A percentile compares a stretch with the other conserved stretches of the same genome.
phyloP scores from a whole-genome alignment of 208 protist genomes.

The Trypanosoma brucei region DNA sequence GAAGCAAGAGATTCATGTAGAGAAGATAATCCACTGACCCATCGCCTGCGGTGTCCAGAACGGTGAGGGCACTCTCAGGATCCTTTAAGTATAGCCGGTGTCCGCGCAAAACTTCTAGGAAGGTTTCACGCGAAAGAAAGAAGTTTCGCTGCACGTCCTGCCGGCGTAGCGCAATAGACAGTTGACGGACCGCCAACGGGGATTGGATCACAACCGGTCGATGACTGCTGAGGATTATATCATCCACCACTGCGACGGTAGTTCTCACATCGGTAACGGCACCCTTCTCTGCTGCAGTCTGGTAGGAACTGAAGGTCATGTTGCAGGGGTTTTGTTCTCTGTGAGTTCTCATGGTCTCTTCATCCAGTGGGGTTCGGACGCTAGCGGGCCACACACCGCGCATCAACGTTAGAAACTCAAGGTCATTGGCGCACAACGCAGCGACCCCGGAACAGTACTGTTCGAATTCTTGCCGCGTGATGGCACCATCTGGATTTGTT shows the following conservation, averaged over 20 bases:
- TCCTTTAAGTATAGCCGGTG: constrained; percentile 71
- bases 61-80: constrained; percentile 27
- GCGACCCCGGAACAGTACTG: constrained; percentile 80
- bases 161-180: constrained; percentile 40
- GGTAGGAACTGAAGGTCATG: constrained; percentile 27
- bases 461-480: constrained; percentile 78
- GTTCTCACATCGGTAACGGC: constrained; percentile 34
- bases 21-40: constrained; percentile 65
- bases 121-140: constrained; percentile 48
- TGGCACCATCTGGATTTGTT: constrained; percentile 73
- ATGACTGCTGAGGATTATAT: constrained; percentile 37
- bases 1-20: constrained; percentile 59
- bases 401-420: constrained; percentile 49
- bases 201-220: constrained; percentile 32
- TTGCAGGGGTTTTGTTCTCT: constrained; percentile 13
- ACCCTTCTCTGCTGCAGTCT: constrained; percentile 43
- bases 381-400: constrained; percentile 56
- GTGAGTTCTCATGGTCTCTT: constrained; percentile 22
- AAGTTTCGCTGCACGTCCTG: constrained; percentile 21
- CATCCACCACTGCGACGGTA: constrained; percentile 29
- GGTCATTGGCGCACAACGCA: constrained; percentile 42
- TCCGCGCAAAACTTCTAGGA: constrained; percentile 43
- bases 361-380: constrained; percentile 18
- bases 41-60: constrained; percentile 72
- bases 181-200: constrained; percentile 24